These are phyloP conservation scores for Pseudogymnoascus sp. DNA, from an alignment of 2,329 filamentous ascomycete genomes.

Conservation along the genomic window DNA sequence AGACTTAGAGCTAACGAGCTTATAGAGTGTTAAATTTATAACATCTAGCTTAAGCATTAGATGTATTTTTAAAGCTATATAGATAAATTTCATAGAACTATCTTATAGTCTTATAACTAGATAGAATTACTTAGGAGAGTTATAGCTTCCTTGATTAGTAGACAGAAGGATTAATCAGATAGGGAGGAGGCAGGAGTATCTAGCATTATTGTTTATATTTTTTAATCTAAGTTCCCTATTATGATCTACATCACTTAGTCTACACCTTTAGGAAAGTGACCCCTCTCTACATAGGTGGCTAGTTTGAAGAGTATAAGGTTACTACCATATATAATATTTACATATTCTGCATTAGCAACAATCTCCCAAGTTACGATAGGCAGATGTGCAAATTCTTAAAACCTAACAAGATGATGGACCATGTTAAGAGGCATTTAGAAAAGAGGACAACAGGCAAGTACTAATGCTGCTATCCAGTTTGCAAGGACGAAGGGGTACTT, in stretches of 20 bases:
- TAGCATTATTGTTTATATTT: background rate
- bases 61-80: background rate
- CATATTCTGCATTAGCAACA: background rate
- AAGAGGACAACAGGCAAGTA: background rate
- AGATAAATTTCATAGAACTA: slow-evolving; percentile 7
- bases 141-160: background rate
- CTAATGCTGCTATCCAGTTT: background rate
- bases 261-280: background rate
- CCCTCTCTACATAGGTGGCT: background rate
- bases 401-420: too few relatives aligned
- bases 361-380: too few relatives aligned
- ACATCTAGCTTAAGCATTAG: background rate
- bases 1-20: background rate
- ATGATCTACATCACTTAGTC: background rate
- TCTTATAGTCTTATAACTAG: background rate
- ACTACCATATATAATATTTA: background rate
- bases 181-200: background rate
- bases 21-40: background rate
- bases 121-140: background rate
- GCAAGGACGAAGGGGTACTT: background rate
- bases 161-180: background rate
- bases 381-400: background rate
- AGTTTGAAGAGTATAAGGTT: too few relatives aligned
- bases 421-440: background rate
- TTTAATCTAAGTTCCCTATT: background rate